A percentile compares a stretch with the other conserved stretches of the same genome.
Evolutionary conservation across 2,329 filamentous ascomycete genomes (phyloP).

Genomic region (Cryphonectria parasitica): DNA sequence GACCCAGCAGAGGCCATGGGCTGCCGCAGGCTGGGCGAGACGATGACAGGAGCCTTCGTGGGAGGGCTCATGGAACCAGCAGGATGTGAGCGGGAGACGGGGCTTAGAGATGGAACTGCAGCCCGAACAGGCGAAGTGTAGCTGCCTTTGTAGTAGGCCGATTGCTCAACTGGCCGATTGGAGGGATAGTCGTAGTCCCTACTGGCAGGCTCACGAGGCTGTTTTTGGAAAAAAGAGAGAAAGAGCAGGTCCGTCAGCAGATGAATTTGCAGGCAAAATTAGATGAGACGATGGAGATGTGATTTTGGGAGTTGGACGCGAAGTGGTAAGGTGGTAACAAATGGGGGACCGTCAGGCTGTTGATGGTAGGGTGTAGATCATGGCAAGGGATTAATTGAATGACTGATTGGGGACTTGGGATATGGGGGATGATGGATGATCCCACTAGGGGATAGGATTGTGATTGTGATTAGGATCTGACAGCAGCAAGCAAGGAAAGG

Average conservation of each 20-base stretch:
- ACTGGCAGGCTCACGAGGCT: constrained; percentile 51
- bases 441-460: background rate
- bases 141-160: constrained; percentile 54
- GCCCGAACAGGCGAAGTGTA: constrained; percentile 54
- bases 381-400: background rate
- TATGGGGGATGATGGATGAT: background rate
- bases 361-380: constrained; percentile 3
- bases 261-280: background rate
- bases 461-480: constrained; percentile 24
- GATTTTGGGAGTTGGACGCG: background rate
- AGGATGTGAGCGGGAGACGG: constrained; percentile 50
- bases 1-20: constrained; percentile 45
- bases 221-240: constrained; percentile 31
- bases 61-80: constrained; percentile 50
- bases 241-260: constrained; percentile 28
- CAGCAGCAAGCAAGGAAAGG: constrained; percentile 4
- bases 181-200: constrained; percentile 49
- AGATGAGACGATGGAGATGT: constrained; percentile 26
- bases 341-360: constrained; percentile 12
- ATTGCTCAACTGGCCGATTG: constrained; percentile 44
- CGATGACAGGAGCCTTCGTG: constrained; percentile 45
- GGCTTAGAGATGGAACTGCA: constrained; percentile 53
- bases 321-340: background rate
- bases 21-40: constrained; percentile 54
- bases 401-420: background rate